Evolutionary conservation across 768 basidiomycete genomes (phyloP).

Genomic region (Leccinellum rugosiceps): DNA sequence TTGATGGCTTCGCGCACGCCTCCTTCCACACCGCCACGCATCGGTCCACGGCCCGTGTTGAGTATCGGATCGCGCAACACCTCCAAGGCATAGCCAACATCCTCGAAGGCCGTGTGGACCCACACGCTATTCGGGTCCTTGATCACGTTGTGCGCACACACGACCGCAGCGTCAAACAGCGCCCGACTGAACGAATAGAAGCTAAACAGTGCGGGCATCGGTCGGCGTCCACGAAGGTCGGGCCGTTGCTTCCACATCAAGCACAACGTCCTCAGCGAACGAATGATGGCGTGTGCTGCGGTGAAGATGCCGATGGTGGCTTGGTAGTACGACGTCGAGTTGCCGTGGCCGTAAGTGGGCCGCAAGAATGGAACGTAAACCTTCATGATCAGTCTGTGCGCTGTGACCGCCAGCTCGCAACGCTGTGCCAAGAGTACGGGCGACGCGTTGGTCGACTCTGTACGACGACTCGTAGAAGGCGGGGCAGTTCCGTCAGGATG

Average conservation of each 20-base stretch:
- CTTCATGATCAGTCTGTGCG: constrained; percentile 59
- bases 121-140: constrained; percentile 48
- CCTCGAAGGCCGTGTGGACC: constrained; percentile 46
- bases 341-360: constrained; percentile 26
- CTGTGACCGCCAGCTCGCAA: constrained; percentile 58
- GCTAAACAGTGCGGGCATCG: constrained; percentile 46
- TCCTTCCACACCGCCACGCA: constrained; percentile 33
- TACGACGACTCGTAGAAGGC: constrained; percentile 7
- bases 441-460: constrained; percentile 23
- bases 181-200: constrained; percentile 60
- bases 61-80: constrained; percentile 38
- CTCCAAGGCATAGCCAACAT: constrained; percentile 42
- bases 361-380: constrained; percentile 67
- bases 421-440: constrained; percentile 47
- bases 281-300: constrained; percentile 64
- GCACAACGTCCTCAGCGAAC: constrained; percentile 45
- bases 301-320: constrained; percentile 56
- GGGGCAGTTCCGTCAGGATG: constrained; percentile 7
- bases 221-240: constrained; percentile 31
- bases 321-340: constrained; percentile 41
- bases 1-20: constrained; percentile 36
- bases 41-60: constrained; percentile 30
- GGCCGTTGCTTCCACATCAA: constrained; percentile 37
- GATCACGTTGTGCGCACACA: constrained; percentile 61
- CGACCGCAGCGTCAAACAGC: constrained; percentile 63